Conservation (phyloP, 192 early-diverging fungal genomes). For the Backusella circina region DNA sequence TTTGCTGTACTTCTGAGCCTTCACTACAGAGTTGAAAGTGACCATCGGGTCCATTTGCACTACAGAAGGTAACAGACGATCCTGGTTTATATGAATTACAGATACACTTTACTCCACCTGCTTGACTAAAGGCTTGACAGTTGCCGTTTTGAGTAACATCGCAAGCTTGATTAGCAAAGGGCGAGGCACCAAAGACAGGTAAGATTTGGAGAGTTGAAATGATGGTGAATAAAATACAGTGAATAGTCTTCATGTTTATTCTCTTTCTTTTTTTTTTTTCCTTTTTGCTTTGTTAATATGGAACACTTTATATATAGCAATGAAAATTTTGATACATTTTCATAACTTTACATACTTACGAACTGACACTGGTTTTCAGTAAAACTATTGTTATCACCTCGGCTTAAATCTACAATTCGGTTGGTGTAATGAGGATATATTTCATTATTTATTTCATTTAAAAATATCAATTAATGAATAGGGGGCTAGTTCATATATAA, state of each 20-base stretch:
- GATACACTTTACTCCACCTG: neutral
- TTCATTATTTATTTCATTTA: too few relatives aligned
- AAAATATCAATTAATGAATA: too few relatives aligned
- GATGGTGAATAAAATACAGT: neutral
- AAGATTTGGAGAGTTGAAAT: neutral
- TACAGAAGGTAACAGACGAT: neutral
- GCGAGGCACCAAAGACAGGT: neutral
- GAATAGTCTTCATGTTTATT: neutral
- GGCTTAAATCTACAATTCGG: too few relatives aligned
- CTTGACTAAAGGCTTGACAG: neutral
- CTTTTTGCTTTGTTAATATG: neutral
- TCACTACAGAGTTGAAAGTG: neutral
- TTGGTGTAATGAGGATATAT: too few relatives aligned
- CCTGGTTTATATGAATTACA: neutral
- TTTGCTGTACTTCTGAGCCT: neutral
- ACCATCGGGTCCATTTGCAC: neutral
- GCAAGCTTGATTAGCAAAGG: neutral
- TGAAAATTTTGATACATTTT: too few relatives aligned
- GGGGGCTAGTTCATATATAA: too few relatives aligned
- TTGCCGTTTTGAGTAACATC: neutral
- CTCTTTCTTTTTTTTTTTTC: too few relatives aligned
- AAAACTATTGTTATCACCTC: too few relatives aligned
- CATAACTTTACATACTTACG: too few relatives aligned
- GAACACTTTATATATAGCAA: neutral
- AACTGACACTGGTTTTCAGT: too few relatives aligned